These are phyloP conservation scores for Cladophialophora psammophila DNA, from an alignment of 2,329 filamentous ascomycete genomes.

Conservation along the genomic window DNA sequence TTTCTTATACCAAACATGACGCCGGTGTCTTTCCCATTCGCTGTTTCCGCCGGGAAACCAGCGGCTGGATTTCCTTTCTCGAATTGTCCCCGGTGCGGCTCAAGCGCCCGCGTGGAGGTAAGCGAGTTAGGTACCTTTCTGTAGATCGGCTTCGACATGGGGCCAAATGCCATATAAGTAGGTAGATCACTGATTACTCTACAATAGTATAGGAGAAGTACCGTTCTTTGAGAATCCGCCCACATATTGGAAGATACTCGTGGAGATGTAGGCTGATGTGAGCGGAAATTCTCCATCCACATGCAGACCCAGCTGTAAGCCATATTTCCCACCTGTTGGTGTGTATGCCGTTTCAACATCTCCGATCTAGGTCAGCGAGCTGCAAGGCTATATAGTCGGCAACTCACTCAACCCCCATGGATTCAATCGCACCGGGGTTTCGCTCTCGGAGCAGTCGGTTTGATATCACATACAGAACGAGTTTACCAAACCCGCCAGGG, in stretches of 20 bases:
- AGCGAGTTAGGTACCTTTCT: neutral
- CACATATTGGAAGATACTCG: neutral
- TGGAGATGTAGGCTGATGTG: neutral
- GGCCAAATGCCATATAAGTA: neutral
- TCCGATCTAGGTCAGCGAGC: neutral
- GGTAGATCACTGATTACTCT: neutral
- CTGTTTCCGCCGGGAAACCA: neutral
- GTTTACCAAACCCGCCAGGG: neutral
- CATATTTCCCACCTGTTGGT: neutral
- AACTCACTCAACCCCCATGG: neutral
- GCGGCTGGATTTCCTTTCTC: neutral
- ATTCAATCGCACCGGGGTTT: neutral
- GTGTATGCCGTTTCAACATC: neutral
- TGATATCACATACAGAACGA: neutral
- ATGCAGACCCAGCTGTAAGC: neutral
- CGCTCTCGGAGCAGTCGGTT: neutral
- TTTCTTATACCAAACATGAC: neutral
- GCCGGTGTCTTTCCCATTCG: neutral
- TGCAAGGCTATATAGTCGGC: neutral
- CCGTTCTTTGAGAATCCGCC: neutral
- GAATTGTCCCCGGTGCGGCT: neutral
- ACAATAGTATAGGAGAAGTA: neutral
- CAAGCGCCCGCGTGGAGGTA: neutral
- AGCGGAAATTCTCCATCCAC: neutral
- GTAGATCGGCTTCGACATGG: neutral